Conservation (phyloP, 2,329 filamentous ascomycete genomes). For the Epichloe brachyelytri region DNA sequence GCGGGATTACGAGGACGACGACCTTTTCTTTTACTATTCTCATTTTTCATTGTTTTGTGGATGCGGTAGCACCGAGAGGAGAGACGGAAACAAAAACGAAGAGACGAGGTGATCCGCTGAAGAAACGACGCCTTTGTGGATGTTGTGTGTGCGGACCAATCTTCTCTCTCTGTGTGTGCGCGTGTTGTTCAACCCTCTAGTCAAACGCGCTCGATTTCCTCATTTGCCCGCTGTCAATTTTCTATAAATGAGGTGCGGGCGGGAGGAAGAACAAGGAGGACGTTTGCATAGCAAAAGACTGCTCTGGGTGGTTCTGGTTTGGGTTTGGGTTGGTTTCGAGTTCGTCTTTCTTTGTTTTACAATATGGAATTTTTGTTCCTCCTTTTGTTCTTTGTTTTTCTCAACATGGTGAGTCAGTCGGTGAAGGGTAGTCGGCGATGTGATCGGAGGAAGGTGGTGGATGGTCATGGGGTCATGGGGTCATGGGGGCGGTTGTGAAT, state of each 20-base stretch:
- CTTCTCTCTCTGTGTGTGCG: too few species aligned
- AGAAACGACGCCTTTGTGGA: neutral
- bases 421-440: neutral
- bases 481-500: neutral
- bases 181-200: neutral
- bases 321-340: neutral
- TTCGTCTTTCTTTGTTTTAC: neutral
- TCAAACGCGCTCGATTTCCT: neutral
- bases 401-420: neutral
- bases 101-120: neutral
- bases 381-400: neutral
- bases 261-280: neutral
- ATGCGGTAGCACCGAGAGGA: neutral
- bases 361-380: neutral
- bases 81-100: neutral
- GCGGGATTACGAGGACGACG: neutral
- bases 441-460: neutral
- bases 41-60: neutral
- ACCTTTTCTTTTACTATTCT: neutral
- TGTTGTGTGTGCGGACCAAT: neutral
- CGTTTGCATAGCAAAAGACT: slow-evolving; percentile 1
- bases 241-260: neutral
- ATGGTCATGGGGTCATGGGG: neutral
- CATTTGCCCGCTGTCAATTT: neutral
- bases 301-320: neutral